Evolutionary conservation across 305 asterid species (phyloP).

Genomic region (Fraxinus nigra): DNA sequence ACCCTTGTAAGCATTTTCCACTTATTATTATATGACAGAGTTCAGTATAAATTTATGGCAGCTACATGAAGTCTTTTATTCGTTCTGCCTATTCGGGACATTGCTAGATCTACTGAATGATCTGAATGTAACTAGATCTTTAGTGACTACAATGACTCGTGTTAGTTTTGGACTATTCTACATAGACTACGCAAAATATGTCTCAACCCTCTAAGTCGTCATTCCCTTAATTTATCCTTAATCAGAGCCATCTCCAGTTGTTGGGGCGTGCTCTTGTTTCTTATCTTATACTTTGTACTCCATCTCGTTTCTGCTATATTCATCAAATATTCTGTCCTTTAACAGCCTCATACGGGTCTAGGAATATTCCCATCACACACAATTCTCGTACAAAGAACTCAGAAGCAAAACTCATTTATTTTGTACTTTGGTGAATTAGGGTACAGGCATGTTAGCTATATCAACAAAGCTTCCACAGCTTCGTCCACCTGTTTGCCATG

Average conservation of each 20-base stretch:
- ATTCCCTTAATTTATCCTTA: background rate
- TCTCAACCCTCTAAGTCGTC: background rate
- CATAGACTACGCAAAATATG: background rate
- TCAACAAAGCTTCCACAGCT: slow-evolving; percentile 40
- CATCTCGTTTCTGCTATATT: background rate
- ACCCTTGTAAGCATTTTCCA: slow-evolving; percentile 26
- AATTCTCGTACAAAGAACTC: background rate
- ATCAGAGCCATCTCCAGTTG: background rate
- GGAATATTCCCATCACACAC: background rate
- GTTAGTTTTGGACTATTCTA: background rate
- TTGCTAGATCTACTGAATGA: background rate
- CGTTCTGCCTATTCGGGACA: background rate
- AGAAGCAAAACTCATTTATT: background rate
- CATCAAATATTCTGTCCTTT: background rate
- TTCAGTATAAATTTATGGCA: background rate
- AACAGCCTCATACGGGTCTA: background rate
- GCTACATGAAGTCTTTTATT: background rate
- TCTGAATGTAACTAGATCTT: background rate
- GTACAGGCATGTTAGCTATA: slow-evolving; percentile 43
- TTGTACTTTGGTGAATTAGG: slow-evolving; percentile 26
- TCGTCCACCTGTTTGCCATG: slow-evolving; percentile 39
- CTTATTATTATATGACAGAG: background rate
- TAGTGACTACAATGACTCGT: background rate
- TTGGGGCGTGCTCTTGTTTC: background rate
- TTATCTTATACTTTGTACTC: background rate